Conservation (phyloP, 805 yeast genomes). For the Tetrapisispora arboricola region DNA sequence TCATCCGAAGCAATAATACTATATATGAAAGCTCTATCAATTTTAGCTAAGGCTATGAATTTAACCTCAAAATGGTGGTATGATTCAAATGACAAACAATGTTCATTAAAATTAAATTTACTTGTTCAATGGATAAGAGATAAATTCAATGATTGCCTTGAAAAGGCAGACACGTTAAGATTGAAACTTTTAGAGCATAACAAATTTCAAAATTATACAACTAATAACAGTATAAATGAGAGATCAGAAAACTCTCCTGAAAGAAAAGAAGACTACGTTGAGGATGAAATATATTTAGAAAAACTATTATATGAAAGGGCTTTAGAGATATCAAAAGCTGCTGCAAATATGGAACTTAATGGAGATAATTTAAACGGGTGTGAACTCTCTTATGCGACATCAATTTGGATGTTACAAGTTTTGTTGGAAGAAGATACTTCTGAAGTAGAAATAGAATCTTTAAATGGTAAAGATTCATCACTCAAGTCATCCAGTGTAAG, state of each 20-base stretch:
- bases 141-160: constrained; percentile 78
- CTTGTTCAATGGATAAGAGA: constrained; percentile 89
- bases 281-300: constrained; percentile 48
- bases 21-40: constrained; percentile 73
- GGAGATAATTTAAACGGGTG: constrained; percentile 54
- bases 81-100: constrained; percentile 31
- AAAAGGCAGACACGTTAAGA: constrained; percentile 73
- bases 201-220: background rate
- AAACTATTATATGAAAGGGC: constrained; percentile 87
- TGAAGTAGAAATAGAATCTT: constrained; percentile 13
- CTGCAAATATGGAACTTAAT: constrained; percentile 78
- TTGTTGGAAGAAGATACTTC: constrained; percentile 44
- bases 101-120: constrained; percentile 42
- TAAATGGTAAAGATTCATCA: background rate
- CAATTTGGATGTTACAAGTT: constrained; percentile 93
- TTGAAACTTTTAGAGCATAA: constrained; percentile 34
- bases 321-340: constrained; percentile 80
- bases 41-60: constrained; percentile 79
- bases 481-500: constrained; percentile 11
- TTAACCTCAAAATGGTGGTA: constrained; percentile 89
- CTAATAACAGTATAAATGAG: constrained; percentile 19
- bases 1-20: constrained; percentile 82
- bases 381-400: constrained; percentile 80
- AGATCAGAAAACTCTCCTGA: constrained; percentile 25
- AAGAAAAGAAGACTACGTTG: constrained; percentile 5